Base-by-base conservation (phyloP, 129 eudicot genomes). In the Helichrysum umbraculigerum region DNA sequence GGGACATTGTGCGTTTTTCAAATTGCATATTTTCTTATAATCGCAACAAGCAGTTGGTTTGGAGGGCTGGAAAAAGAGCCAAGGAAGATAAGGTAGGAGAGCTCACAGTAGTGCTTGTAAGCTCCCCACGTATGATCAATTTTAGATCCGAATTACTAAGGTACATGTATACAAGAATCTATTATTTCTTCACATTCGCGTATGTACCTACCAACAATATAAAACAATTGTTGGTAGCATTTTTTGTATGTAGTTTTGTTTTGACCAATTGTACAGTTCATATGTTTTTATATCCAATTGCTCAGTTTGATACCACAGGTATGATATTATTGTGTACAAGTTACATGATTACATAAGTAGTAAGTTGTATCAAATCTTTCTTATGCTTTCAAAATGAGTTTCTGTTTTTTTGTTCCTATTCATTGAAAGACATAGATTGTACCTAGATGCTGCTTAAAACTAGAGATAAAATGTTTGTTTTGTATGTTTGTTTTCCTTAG, bases 31-130 rank as follows among this genome's bases (percentile, higher is more conserved):
- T 93, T 61, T 88, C 96, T 25, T 93, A 78, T 71, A 80, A 78
- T 12, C 84, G 87, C 34, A 85, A 47, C 72, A 83, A 74, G 60
- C 67, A 66, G 29, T 80, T 90, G 2, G 86, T 88, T 16, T 57
- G 90, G 37, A 85, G 98, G 74, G 96, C 96, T 0, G 98, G 96
- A 15, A 86, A 76, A 66, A 79, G 88, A 82, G 98, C 95, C 74
- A 85, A 83, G 72, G 75, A 74, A 25, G 89, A 87, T 58, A 92
- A 90, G 70, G 86, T 85, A 5, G 96, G 95, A 22, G 92, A 93
- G 66, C 88, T 93, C 74, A 88, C 88, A 2, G 65, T 90, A 87
- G 75, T 50, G 6, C 90, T 84, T 72, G 96, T 82, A 25, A 96
- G 90, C 76, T 83, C 89, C 1, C 95, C 96, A 0, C 90, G 90